Evolutionary conservation across 345 rosid species (phyloP).

Genomic region (Passiflora organensis): DNA sequence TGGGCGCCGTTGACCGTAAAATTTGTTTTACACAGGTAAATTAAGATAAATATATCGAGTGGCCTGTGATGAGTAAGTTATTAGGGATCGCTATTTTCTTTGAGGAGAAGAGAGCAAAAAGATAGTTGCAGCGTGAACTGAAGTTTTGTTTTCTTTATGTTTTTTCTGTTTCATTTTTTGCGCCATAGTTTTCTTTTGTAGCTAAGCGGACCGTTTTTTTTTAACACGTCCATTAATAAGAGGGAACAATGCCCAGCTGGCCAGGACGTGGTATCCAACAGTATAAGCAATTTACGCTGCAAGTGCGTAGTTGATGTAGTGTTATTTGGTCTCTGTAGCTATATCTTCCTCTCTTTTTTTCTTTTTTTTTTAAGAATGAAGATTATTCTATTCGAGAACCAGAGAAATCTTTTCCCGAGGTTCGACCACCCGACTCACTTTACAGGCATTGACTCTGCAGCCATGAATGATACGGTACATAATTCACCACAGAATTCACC

Average conservation of each 20-base stretch:
- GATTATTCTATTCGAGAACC: no score
- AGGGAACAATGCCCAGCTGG: conserved; percentile 12
- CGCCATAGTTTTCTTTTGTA: neutral
- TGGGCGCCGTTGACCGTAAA: conserved; percentile 54
- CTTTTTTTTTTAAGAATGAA: no score
- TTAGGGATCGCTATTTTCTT: conserved; percentile 2
- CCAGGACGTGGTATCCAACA: conserved; percentile 1
- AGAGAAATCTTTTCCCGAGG: no score
- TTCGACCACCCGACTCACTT: no score
- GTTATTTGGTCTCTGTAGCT: no score
- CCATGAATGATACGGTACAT: no score
- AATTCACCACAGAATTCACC: no score
- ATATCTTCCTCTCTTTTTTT: no score
- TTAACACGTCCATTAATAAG: conserved; percentile 14
- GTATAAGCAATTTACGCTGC: conserved; percentile 15
- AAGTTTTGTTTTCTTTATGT: conserved; percentile 14
- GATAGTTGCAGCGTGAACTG: conserved; percentile 7
- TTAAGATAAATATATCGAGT: conserved; percentile 8
- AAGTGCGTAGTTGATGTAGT: neutral
- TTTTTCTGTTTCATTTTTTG: neutral
- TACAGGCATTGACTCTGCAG: no score
- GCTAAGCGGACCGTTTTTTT: conserved; percentile 8
- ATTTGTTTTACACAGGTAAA: conserved; percentile 10
- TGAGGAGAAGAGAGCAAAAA: conserved; percentile 3
- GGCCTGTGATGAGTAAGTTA: conserved; percentile 11